Conservation (phyloP, 257 asterid genomes). For the Jaltomata sinuosa region DNA sequence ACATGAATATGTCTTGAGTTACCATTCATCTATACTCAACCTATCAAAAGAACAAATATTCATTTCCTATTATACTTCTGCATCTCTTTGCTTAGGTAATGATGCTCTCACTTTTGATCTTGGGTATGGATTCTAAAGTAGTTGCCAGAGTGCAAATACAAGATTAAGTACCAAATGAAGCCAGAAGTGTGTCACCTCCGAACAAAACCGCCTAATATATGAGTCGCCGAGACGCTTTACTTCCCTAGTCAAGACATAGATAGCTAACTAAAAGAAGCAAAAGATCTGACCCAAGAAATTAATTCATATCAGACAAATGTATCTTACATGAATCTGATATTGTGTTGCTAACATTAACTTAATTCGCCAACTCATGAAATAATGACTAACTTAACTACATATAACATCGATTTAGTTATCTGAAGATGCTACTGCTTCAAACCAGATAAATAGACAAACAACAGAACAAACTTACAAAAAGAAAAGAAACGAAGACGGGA, state of each 20-base stretch:
- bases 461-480: background rate
- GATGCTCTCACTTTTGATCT: background rate
- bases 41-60: background rate
- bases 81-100: background rate
- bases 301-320: background rate
- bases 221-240: background rate
- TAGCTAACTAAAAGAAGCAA: background rate
- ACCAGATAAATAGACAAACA: background rate
- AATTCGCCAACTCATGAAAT: background rate
- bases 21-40: background rate
- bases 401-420: background rate
- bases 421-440: background rate
- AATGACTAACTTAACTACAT: background rate
- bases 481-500: background rate
- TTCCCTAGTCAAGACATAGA: background rate
- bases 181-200: background rate
- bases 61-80: background rate
- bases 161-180: background rate
- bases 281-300: background rate
- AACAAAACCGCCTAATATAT: background rate
- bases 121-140: background rate
- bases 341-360: background rate
- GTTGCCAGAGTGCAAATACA: background rate
- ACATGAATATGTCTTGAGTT: background rate
- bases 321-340: background rate